phyloP scores from a whole-genome alignment of 495 filamentous ascomycete species.

The Cenococcum geophilum region DNA sequence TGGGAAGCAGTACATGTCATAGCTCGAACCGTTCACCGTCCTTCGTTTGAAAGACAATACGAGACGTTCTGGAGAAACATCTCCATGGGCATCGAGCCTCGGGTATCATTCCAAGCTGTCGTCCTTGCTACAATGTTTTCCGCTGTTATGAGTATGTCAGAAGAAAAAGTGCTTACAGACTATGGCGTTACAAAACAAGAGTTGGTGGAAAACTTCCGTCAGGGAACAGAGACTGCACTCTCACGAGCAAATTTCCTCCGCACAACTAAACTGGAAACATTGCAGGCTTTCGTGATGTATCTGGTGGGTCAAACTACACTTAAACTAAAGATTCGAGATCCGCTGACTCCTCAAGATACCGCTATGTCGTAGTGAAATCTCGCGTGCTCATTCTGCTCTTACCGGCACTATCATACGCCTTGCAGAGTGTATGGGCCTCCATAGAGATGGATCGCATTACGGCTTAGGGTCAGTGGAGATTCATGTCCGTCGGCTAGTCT shows the following conservation, averaged over 20 bases:
- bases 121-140: conserved; percentile 63
- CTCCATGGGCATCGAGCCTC: conserved; percentile 49
- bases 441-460: conserved; percentile 58
- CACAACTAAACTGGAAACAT: conserved; percentile 61
- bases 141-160: conserved; percentile 57
- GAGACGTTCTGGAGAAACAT: conserved; percentile 57
- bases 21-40: conserved; percentile 56
- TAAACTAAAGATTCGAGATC: neutral
- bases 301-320: conserved; percentile 45
- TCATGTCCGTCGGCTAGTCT: conserved; percentile 67
- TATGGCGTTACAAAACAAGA: conserved; percentile 48
- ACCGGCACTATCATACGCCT: conserved; percentile 63
- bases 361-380: conserved; percentile 61
- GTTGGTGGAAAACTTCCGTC: conserved; percentile 54
- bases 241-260: conserved; percentile 61
- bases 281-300: conserved; percentile 71
- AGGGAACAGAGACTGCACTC: conserved; percentile 58
- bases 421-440: conserved; percentile 71
- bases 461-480: conserved; percentile 60
- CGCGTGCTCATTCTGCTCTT: conserved; percentile 63
- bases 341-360: conserved; percentile 48
- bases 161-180: conserved; percentile 44
- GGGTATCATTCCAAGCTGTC: conserved; percentile 57
- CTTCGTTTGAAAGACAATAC: conserved; percentile 58
- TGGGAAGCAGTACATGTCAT: conserved; percentile 61